phyloP scores from a whole-genome alignment of 768 basidiomycete genomes.

The Mycena kentingensis region DNA sequence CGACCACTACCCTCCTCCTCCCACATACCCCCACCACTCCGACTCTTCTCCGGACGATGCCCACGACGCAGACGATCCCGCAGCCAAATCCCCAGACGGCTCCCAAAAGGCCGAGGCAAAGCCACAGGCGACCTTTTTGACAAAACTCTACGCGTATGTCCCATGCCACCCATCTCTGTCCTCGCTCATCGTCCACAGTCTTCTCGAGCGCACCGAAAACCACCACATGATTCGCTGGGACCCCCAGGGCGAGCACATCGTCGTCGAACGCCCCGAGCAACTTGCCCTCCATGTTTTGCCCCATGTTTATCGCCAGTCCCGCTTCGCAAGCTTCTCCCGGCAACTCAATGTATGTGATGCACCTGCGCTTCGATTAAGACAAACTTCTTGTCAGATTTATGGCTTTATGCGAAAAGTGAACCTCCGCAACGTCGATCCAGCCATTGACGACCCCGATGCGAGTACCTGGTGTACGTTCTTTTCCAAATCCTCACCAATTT shows the following conservation, averaged over 20 bases:
- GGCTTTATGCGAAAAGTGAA: conserved; percentile 99
- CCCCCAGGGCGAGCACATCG: conserved; percentile 89
- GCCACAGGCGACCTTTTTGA: conserved; percentile 93
- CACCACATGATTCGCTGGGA: conserved; percentile 98
- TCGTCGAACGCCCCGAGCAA: conserved; percentile 92
- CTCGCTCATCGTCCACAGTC: conserved; percentile 45
- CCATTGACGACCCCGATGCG: conserved; percentile 93
- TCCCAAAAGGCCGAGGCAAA: conserved; percentile 74
- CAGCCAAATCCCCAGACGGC: conserved; percentile 41
- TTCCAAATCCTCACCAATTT: conserved; percentile 19
- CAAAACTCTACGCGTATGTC: conserved; percentile 92
- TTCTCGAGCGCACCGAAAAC: conserved; percentile 89
- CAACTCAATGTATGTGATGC: conserved; percentile 84
- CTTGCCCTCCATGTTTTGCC: conserved; percentile 93
- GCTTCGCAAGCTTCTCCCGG: conserved; percentile 96
- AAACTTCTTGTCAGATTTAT: conserved; percentile 70
- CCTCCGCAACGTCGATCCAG: conserved; percentile 91
- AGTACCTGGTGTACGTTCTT: conserved; percentile 87
- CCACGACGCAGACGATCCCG: conserved; percentile 51
- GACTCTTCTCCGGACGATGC: conserved; percentile 48
- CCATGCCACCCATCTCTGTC: conserved; percentile 1
- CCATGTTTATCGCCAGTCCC: conserved; percentile 91
- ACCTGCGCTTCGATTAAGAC: conserved; percentile 27
- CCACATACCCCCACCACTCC: conserved; percentile 39
- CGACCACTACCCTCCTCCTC: conserved; percentile 35